These are phyloP conservation scores for Erodium maritimum DNA, from an alignment of 345 rosid species.

Conservation along the genomic window DNA sequence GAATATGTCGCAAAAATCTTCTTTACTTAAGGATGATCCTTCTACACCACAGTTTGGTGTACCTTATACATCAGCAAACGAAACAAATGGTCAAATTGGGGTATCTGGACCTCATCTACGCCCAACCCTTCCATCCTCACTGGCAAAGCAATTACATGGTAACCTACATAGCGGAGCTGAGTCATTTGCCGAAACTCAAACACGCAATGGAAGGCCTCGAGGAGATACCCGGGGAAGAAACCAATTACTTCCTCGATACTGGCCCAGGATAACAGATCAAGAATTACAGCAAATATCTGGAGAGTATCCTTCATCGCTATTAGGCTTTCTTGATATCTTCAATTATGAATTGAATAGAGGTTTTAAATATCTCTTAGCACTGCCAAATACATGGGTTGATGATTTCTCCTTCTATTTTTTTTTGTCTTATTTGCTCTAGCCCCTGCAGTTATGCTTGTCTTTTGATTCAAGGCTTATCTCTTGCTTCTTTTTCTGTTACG, in stretches of 20 bases:
- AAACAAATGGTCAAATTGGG: slow-evolving; percentile 46
- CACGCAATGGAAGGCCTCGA: slow-evolving; percentile 47
- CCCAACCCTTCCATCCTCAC: slow-evolving; percentile 26
- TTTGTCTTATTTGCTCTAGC: neutral
- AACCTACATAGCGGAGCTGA: slow-evolving; percentile 43
- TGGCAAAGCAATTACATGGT: slow-evolving; percentile 35
- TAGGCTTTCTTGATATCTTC: slow-evolving; percentile 9
- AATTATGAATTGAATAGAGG: neutral
- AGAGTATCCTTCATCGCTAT: slow-evolving; percentile 68
- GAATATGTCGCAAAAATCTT: slow-evolving; percentile 31
- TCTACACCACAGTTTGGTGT: slow-evolving; percentile 34
- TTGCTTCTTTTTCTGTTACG: neutral
- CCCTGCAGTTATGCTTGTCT: neutral
- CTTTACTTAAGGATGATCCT: slow-evolving; percentile 42
- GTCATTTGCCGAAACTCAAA: slow-evolving; percentile 31
- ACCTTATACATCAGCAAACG: slow-evolving; percentile 34
- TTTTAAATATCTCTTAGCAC: neutral
- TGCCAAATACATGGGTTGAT: neutral
- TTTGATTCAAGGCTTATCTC: neutral
- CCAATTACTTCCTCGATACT: slow-evolving; percentile 70
- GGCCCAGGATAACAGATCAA: slow-evolving; percentile 72
- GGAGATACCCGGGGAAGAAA: slow-evolving; percentile 53
- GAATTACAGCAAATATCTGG: slow-evolving; percentile 58
- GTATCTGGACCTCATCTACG: slow-evolving; percentile 31
- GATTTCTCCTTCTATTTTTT: neutral